phyloP scores from a whole-genome alignment of 1,139 yeast genomes.

The Petasospora fabianii region DNA sequence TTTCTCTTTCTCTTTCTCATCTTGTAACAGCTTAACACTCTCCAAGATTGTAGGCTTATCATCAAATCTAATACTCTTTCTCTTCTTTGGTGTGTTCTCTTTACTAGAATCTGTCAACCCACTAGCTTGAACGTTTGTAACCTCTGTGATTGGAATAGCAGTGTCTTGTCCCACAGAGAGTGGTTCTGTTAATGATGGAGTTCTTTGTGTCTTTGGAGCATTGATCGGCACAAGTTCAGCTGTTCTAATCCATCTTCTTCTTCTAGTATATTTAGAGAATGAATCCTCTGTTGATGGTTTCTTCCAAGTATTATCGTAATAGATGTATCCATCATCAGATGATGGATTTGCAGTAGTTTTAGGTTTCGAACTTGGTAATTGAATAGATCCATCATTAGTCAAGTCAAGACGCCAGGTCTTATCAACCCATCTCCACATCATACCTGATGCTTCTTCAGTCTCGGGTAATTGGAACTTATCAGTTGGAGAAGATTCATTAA shows the following conservation, averaged over 20 bases:
- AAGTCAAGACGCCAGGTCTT: constrained; percentile 86
- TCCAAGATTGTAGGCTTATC: constrained; percentile 26
- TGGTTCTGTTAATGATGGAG: constrained; percentile 14
- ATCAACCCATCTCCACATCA: constrained; percentile 94
- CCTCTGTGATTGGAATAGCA: constrained; percentile 19
- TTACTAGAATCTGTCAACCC: constrained; percentile 22
- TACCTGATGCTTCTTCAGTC: constrained; percentile 58
- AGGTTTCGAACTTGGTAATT: constrained; percentile 59
- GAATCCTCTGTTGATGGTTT: constrained; percentile 86
- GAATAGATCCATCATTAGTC: constrained; percentile 83
- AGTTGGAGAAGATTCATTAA: constrained; percentile 78
- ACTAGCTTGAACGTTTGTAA: constrained; percentile 25
- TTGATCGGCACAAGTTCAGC: constrained; percentile 64
- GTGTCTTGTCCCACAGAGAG: constrained; percentile 11
- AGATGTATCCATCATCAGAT: constrained; percentile 81
- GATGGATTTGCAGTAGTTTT: constrained; percentile 76
- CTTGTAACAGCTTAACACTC: constrained; percentile 22
- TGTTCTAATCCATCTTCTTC: constrained; percentile 93
- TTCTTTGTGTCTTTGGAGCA: constrained; percentile 10
- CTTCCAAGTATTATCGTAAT: constrained; percentile 92
- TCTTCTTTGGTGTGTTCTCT: constrained; percentile 22
- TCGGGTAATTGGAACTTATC: constrained; percentile 80
- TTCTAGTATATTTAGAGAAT: constrained; percentile 85
- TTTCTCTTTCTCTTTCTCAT: neutral
- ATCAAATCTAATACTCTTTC: constrained; percentile 32